Percentiles rank a stretch among this genome's conserved stretches.
Evolutionary conservation across 306 rosid genomes (phyloP).

Genomic region (Citrullus colocynthis): DNA sequence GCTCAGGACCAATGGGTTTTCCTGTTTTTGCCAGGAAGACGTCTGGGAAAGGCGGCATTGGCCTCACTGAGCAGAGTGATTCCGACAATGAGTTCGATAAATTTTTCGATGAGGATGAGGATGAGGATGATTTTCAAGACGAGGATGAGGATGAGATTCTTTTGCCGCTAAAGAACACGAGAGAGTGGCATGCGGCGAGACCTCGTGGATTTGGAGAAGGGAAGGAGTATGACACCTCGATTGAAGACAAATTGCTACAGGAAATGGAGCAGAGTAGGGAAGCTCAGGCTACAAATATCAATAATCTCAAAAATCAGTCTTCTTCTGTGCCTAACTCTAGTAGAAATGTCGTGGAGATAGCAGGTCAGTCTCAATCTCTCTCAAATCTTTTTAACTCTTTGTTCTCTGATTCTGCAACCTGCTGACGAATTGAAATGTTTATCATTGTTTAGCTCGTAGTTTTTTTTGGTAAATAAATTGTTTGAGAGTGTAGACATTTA

Average conservation of each 20-base stretch:
- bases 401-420: background rate
- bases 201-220: constrained; percentile 78
- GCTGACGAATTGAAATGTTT: background rate
- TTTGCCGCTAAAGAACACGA: constrained; percentile 44
- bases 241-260: constrained; percentile 78
- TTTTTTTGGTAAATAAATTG: no score
- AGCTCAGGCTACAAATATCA: constrained; percentile 41
- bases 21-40: constrained; percentile 11
- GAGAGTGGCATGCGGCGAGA: constrained; percentile 40
- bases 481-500: background rate
- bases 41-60: constrained; percentile 10
- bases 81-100: constrained; percentile 17
- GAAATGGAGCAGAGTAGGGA: constrained; percentile 43
- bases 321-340: constrained; percentile 6
- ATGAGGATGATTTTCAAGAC: constrained; percentile 8
- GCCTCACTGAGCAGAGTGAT: constrained; percentile 8
- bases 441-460: no score
- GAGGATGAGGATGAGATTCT: constrained; percentile 23
- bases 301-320: constrained; percentile 34
- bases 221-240: constrained; percentile 54
- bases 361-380: constrained; percentile 22
- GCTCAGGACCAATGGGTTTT: constrained; percentile 4
- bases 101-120: constrained; percentile 11
- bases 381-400: background rate
- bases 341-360: constrained; percentile 13